Percentiles rank a stretch among this genome's conserved stretches.
phyloP scores from a whole-genome alignment of 2,329 filamentous ascomycete species.

The Ceratocystis ficicola region DNA sequence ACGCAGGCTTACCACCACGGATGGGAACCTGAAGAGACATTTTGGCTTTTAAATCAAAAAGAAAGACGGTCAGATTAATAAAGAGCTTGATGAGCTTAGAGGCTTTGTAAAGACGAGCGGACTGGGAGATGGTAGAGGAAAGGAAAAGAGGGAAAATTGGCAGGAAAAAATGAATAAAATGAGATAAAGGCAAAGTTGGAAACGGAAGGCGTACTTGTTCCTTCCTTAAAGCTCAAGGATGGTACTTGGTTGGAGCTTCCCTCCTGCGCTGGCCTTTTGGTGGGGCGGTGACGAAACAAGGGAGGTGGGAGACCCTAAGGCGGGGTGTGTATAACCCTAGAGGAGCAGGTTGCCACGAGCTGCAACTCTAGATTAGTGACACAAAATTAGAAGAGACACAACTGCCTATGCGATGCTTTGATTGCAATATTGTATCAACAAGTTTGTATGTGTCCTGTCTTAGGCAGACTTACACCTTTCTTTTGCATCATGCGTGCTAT shows the following conservation, averaged over 20 bases:
- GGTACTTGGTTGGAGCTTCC: neutral
- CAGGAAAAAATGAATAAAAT: constrained; percentile 13
- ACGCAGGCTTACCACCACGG: constrained; percentile 36
- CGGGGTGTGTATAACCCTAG: neutral
- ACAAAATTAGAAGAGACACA: no score
- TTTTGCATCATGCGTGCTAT: no score
- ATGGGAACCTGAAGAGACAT: constrained; percentile 38
- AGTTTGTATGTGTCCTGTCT: no score
- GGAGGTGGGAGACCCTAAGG: neutral
- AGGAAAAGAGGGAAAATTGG: neutral
- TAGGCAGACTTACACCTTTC: no score
- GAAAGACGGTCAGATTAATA: constrained; percentile 6
- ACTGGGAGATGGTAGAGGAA: constrained; percentile 1
- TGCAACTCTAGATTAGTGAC: no score
- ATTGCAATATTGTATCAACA: no score
- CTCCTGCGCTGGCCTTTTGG: constrained; percentile 4
- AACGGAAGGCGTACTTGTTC: constrained; percentile 18
- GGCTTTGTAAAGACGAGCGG: neutral
- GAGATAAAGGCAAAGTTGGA: neutral
- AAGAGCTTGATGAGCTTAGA: neutral
- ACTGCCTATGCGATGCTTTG: no score
- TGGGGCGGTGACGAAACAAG: constrained; percentile 14
- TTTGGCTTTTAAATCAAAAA: neutral
- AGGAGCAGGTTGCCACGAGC: neutral
- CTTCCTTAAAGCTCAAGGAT: constrained; percentile 1